Evolutionary conservation across 1,139 yeast species (phyloP).

Genomic region (Suhomyces bolitotheri): DNA sequence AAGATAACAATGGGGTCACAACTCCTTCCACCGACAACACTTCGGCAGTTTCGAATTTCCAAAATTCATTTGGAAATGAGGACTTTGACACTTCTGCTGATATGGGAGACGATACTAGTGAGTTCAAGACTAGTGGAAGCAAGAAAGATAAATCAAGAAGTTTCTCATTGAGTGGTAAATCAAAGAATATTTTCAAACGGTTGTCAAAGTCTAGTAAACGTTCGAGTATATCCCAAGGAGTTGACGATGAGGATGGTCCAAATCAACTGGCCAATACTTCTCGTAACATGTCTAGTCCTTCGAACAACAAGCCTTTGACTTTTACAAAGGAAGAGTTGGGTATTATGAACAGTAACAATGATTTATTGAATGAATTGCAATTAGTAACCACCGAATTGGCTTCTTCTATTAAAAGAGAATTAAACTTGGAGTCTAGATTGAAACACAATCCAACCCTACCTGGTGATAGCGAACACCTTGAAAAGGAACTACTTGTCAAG

Average conservation of each 20-base stretch:
- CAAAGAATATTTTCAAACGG: slow-evolving; percentile 37
- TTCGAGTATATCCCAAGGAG: slow-evolving; percentile 10
- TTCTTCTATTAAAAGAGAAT: slow-evolving; percentile 66
- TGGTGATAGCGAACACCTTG: slow-evolving; percentile 13
- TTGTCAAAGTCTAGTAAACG: slow-evolving; percentile 28
- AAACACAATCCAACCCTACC: slow-evolving; percentile 15
- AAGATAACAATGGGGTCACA: slow-evolving; percentile 9
- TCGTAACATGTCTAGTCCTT: slow-evolving; percentile 6
- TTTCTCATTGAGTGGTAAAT: slow-evolving; percentile 29
- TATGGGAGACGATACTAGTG: slow-evolving; percentile 10
- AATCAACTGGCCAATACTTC: background rate
- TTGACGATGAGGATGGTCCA: slow-evolving; percentile 18
- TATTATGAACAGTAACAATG: slow-evolving; percentile 58
- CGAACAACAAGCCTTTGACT: slow-evolving; percentile 14
- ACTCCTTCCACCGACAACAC: slow-evolving; percentile 30
- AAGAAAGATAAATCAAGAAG: slow-evolving; percentile 24
- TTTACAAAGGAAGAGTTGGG: slow-evolving; percentile 64
- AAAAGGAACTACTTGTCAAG: slow-evolving; percentile 40
- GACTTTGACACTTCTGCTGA: slow-evolving; percentile 3
- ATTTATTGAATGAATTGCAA: slow-evolving; percentile 61
- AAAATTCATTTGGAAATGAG: slow-evolving; percentile 5
- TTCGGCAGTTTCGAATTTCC: slow-evolving; percentile 19
- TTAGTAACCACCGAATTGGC: slow-evolving; percentile 72
- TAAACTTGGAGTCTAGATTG: slow-evolving; percentile 53
- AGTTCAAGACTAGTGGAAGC: slow-evolving; percentile 5